Conservation (phyloP, 2,329 filamentous ascomycete genomes). For the Metarhizium humberi region DNA sequence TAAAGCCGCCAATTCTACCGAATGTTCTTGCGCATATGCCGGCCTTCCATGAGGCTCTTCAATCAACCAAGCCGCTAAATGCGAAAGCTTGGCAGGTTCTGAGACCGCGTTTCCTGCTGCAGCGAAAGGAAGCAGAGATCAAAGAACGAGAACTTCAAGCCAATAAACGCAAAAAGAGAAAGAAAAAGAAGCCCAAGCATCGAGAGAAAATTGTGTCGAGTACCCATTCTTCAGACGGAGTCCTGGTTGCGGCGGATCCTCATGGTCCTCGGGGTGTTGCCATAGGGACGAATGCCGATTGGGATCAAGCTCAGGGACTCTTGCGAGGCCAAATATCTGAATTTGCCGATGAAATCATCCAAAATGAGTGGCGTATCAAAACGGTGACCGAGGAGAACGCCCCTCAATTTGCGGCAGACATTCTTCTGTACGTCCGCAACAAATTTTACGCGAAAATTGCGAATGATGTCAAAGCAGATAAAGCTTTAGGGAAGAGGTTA, state of each 20-base stretch:
- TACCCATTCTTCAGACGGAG: background rate
- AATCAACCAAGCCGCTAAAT: conserved; percentile 58
- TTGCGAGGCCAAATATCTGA: conserved; percentile 54
- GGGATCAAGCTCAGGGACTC: conserved; percentile 61
- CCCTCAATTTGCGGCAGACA: conserved; percentile 61
- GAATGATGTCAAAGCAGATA: conserved; percentile 39
- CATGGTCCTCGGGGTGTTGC: background rate
- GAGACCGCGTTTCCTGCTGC: conserved; percentile 55
- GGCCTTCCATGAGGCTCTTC: conserved; percentile 64
- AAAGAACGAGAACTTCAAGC: background rate
- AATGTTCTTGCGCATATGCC: conserved; percentile 59
- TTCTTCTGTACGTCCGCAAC: conserved; percentile 57
- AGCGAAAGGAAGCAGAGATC: conserved; percentile 37
- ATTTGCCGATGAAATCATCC: conserved; percentile 63
- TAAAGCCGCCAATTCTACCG: conserved; percentile 56
- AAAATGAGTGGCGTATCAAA: conserved; percentile 48
- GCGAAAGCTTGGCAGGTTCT: conserved; percentile 62
- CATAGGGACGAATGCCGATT: conserved; percentile 56
- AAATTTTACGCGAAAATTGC: conserved; percentile 55
- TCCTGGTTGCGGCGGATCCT: background rate
- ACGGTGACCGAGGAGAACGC: conserved; percentile 54
- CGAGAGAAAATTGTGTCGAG: too few species aligned
- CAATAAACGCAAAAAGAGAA: background rate
- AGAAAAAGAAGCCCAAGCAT: too few species aligned
- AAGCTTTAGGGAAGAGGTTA: conserved; percentile 23